Percentiles rank a stretch among this genome's conserved stretches.
phyloP scores from a whole-genome alignment of 768 basidiomycete species.

The Tylopilus sp. region DNA sequence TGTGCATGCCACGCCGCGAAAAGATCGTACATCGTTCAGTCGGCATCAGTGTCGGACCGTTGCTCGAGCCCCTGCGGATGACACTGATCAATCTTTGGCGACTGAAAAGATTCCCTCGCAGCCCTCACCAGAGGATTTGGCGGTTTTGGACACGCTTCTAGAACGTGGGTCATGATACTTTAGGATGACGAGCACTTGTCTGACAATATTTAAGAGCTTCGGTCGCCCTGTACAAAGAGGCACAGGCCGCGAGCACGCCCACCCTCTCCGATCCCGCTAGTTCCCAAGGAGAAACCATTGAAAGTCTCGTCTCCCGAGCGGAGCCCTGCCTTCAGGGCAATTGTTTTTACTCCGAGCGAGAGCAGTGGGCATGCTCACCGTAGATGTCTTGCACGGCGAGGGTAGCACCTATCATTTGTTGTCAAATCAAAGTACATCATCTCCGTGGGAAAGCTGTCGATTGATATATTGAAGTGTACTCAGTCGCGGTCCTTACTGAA shows the following conservation, averaged over 20 bases:
- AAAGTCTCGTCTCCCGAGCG: constrained; percentile 4
- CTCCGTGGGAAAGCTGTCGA: neutral
- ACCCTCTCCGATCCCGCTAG: constrained; percentile 1
- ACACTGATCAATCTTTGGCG: neutral
- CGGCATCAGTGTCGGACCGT: neutral
- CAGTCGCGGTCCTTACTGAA: neutral
- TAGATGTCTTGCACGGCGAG: constrained; percentile 9
- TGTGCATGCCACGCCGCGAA: neutral
- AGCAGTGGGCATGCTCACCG: constrained; percentile 4
- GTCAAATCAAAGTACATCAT: no score
- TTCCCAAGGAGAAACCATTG: neutral
- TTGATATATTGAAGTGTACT: neutral
- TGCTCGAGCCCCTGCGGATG: neutral
- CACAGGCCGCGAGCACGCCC: neutral
- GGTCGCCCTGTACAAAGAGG: neutral
- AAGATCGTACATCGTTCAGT: neutral
- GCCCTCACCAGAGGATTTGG: neutral
- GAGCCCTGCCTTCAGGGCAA: constrained; percentile 2
- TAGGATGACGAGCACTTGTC: neutral
- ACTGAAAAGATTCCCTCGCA: neutral
- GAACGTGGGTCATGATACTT: constrained; percentile 1
- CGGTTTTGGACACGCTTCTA: neutral
- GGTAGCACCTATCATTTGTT: no score
- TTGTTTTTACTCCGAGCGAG: constrained; percentile 4
- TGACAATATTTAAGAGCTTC: constrained; percentile 1